Percentiles rank a stretch among this genome's conserved stretches.
Conservation (phyloP, 768 basidiomycete species). For the Leccinum longicurvipes region DNA sequence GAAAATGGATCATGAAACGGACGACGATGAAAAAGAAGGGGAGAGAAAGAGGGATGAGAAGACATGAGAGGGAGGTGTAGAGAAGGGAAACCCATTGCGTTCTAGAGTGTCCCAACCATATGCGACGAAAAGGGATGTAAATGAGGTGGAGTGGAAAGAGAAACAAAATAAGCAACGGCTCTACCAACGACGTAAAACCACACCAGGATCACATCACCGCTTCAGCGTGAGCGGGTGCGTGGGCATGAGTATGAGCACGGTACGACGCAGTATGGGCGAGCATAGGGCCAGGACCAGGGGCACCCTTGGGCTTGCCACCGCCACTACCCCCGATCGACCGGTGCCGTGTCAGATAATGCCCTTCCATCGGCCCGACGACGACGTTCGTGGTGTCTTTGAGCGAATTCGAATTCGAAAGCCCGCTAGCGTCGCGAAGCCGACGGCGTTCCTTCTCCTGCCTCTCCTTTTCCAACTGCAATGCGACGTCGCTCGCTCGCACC, state of each 20-base stretch:
- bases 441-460: constrained; percentile 34
- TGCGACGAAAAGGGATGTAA: no score
- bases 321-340: constrained; percentile 4
- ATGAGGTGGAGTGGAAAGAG: no score
- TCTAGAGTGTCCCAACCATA: constrained; percentile 18
- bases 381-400: constrained; percentile 31
- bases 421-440: constrained; percentile 20
- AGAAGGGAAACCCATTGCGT: constrained; percentile 3
- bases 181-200: background rate
- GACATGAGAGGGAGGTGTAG: no score
- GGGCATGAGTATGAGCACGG: background rate
- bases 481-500: constrained; percentile 52
- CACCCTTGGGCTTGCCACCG: constrained; percentile 15
- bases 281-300: background rate
- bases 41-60: no score
- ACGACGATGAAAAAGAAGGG: background rate
- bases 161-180: background rate
- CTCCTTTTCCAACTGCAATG: constrained; percentile 50
- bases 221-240: constrained; percentile 12
- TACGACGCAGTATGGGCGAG: background rate
- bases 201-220: constrained; percentile 10
- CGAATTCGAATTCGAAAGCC: constrained; percentile 11
- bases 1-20: background rate
- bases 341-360: constrained; percentile 20
- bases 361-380: constrained; percentile 6